phyloP scores from a whole-genome alignment of 768 basidiomycete genomes.

The Pleurotus ostreatus region DNA sequence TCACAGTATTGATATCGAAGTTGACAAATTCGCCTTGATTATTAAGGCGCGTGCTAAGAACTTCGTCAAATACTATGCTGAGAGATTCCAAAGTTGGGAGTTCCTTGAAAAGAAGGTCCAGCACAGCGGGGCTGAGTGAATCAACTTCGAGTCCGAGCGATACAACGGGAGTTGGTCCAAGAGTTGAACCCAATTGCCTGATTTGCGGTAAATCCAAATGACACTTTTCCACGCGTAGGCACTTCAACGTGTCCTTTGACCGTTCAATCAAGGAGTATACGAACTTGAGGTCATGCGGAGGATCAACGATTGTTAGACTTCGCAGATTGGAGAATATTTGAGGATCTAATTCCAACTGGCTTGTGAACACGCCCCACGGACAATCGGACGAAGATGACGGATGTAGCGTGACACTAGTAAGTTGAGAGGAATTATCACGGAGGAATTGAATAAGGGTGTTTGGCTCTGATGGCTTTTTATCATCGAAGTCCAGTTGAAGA shows the following conservation, averaged over 20 bases:
- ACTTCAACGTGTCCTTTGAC: background rate
- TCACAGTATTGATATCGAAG: background rate
- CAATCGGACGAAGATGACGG: background rate
- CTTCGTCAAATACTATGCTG: background rate
- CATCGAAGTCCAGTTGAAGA: background rate
- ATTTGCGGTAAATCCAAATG: background rate
- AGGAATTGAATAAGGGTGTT: background rate
- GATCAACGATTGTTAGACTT: background rate
- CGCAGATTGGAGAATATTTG: background rate
- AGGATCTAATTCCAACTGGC: background rate
- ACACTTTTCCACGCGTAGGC: background rate
- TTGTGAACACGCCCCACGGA: background rate
- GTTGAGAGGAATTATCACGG: background rate
- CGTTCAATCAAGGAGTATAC: background rate
- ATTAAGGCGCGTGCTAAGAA: background rate
- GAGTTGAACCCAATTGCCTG: background rate
- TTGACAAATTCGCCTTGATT: background rate
- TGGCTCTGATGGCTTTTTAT: background rate
- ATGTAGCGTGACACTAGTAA: background rate
- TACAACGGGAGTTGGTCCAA: background rate
- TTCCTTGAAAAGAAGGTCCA: background rate
- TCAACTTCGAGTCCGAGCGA: background rate
- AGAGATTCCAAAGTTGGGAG: background rate
- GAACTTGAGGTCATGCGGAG: background rate
- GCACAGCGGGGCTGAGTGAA: background rate